Evolutionary conservation across 148 eudicot species (phyloP), one percentile per base, ranked within the genome.

Genomic region (Mesembryanthemum crystallinum): DNA sequence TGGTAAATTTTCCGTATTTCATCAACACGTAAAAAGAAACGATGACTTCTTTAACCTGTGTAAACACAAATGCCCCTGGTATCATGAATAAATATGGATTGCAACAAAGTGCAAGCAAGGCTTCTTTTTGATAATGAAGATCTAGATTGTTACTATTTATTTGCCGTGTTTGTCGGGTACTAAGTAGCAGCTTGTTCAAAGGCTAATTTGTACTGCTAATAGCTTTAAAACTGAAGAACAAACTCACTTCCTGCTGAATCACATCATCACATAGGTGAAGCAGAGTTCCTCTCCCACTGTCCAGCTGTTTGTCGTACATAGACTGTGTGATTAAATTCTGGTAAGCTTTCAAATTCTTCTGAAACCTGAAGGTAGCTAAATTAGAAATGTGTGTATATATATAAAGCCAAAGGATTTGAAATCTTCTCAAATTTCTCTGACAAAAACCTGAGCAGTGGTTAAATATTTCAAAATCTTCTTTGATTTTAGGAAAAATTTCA

Each of bases 261-360:
- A 82, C 83, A 72, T 91, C 92, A 86, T 91, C 85, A 71, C 85
- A 82, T 20, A 82, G 64, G 67, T 82, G 85, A 57, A 82, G 73
- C 72, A 92, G 95, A 68, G 97, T 92, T 77, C 97, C 95, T 75
- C 82, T 87, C 83, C 97, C 95, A 80, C 97, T 90, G 78, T 92
- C 97, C 57, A 92, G 81, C 78, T 92, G 97, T 79, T 92, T 92
- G 77, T 92, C 97, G 78, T 92, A 92, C 97, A 92, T 92, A 55
- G 97, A 92, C 73, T 85, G 88, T 18, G 93, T 89, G 72, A 90
- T 89, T 79, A 92, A 77, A 77, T 82, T 92, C 83, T 84, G 95
- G 83, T 92, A 92, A n/a, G 83, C 72, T 73, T 82, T 87, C 93
- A 92, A 80, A 76, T 92, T 92, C 73, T 80, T 82, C 73, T 92